Base-by-base conservation (phyloP, 805 yeast genomes). In the Lipomyces yamanashiensis region DNA sequence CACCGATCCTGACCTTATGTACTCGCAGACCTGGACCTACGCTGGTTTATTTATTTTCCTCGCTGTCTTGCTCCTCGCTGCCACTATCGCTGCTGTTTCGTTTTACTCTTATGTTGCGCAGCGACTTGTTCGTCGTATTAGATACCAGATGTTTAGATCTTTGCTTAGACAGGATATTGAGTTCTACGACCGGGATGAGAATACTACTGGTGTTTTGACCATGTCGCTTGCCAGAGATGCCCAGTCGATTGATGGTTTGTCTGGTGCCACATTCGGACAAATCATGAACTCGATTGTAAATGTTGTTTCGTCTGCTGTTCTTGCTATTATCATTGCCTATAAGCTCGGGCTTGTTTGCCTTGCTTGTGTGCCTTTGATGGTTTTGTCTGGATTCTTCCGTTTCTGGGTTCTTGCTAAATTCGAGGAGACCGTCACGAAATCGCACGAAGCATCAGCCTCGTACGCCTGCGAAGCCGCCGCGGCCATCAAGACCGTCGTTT, bases 291-390 rank as follows among this genome's bases (percentile, higher is more conserved):
- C 74, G 74, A 23, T 75, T 33, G 75, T 77, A 12, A 78, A 78
- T 13, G 67, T 79, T 13, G 63, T 79, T 52, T 79, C 75, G 44
- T 80, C 81, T 57, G 71, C 76, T 17, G 73, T 76, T 39, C 71
- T 79, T 21, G 79, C 79, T n/a, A 74, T 78, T 62, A 74, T 75
- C 8, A 73, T 77, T 61, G 74, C 74, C 49, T 79, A 80, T 80
- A 69, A 78, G 28, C 70, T 79, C 8, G 81, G 81, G 5, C 70
- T 79, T 2, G 81, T 79, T 13, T 77, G 80, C 47, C 71, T 75
- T 12, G 78, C 81, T 1, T 72, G 76, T 49, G 71, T 70, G 10
- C 72, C 72, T 0, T 60, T 79, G 21, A 67, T 78, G 51, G 73
- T 79, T 65, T 76, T 76, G 1, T 75, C 78, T 50, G 81, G 81